phyloP scores from a whole-genome alignment of 495 filamentous ascomycete genomes.

The Sphaerosporella brunnea region DNA sequence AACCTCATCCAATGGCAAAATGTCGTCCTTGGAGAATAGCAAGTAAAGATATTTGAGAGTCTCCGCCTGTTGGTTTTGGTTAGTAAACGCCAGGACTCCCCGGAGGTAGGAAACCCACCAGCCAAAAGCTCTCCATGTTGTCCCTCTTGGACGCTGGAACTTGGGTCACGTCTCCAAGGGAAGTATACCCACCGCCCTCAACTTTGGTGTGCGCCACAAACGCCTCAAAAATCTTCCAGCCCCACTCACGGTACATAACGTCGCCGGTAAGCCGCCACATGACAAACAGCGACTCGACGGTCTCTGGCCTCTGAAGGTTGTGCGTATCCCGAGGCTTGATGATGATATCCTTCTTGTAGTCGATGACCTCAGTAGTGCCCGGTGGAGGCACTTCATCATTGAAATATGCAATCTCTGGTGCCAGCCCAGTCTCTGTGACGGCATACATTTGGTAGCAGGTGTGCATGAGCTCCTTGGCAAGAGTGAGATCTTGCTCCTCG shows the following conservation, averaged over 20 bases:
- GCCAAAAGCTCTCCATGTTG: conserved; percentile 93
- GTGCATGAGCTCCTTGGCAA: conserved; percentile 79
- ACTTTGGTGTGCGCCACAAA: conserved; percentile 72
- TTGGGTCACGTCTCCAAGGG: conserved; percentile 53
- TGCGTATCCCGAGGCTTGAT: conserved; percentile 63
- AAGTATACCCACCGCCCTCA: conserved; percentile 63
- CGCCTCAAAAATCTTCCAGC: conserved; percentile 93
- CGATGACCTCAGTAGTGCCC: conserved; percentile 33
- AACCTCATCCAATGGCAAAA: conserved; percentile 59
- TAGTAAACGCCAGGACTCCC: neutral
- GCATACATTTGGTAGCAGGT: conserved; percentile 97
- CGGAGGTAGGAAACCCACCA: conserved; percentile 38
- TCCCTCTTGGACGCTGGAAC: conserved; percentile 48
- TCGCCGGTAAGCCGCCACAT: conserved; percentile 98
- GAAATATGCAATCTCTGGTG: conserved; percentile 85
- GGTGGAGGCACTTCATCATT: conserved; percentile 41
- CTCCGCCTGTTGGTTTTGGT: conserved; percentile 44
- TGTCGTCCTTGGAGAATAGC: conserved; percentile 66
- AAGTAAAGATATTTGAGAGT: conserved; percentile 97
- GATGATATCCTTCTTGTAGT: conserved; percentile 57
- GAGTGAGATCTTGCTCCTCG: conserved; percentile 68
- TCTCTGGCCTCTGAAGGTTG: conserved; percentile 93
- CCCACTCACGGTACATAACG: conserved; percentile 79
- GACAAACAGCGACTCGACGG: conserved; percentile 85
- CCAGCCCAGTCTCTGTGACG: conserved; percentile 68